Conservation (phyloP, 1,284 basidiomycete species). For the Athelia psychrophila region DNA sequence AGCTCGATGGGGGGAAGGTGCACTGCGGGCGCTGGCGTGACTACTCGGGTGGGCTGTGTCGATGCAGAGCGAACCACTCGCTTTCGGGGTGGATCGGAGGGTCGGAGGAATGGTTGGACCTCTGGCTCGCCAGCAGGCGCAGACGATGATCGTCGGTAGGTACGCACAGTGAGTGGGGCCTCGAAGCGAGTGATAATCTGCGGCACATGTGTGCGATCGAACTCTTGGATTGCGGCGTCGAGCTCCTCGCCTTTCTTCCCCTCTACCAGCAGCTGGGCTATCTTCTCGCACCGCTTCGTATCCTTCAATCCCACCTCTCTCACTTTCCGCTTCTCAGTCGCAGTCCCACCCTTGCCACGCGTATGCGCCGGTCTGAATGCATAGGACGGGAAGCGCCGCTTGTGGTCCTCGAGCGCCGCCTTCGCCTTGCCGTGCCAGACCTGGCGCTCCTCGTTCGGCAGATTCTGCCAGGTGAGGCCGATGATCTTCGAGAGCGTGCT, state of each 20-base stretch:
- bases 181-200: constrained; percentile 50
- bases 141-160: constrained; percentile 46
- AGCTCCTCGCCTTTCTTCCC: constrained; percentile 54
- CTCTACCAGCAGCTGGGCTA: constrained; percentile 53
- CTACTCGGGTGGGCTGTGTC: background rate
- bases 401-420: constrained; percentile 46
- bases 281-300: constrained; percentile 47
- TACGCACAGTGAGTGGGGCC: constrained; percentile 46
- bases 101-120: background rate
- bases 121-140: constrained; percentile 16
- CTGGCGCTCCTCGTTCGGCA: constrained; percentile 46
- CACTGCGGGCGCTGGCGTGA: background rate
- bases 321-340: constrained; percentile 46
- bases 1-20: constrained; percentile 2
- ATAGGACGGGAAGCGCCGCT: constrained; percentile 46
- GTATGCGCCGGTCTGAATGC: constrained; percentile 48
- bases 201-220: constrained; percentile 46
- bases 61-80: background rate
- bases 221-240: constrained; percentile 52
- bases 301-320: constrained; percentile 53
- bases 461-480: constrained; percentile 54
- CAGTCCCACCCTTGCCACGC: constrained; percentile 25
- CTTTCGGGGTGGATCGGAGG: constrained; percentile 1
- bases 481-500: constrained; percentile 68
- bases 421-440: constrained; percentile 50